Evolutionary conservation across 2,329 filamentous ascomycete genomes (phyloP).

Genomic region (Apiospora arundinis): DNA sequence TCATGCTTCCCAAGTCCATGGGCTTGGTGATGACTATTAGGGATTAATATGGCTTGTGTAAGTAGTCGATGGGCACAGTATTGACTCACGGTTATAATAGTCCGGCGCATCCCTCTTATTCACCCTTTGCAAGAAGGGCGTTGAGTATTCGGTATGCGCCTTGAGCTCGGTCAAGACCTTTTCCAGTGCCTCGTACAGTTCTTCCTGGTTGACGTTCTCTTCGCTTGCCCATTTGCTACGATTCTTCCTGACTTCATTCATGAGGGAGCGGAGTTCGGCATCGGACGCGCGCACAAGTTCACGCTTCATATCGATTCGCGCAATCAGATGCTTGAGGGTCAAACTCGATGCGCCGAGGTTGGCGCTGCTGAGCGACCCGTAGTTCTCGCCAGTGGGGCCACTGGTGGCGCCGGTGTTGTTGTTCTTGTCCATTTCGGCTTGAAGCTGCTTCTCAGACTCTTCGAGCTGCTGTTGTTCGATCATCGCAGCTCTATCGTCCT

Average conservation of each 20-base stretch:
- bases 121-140: constrained; percentile 91
- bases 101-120: constrained; percentile 97
- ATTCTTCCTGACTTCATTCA: constrained; percentile 98
- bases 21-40: constrained; percentile 87
- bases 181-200: constrained; percentile 94
- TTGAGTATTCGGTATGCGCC: constrained; percentile 95
- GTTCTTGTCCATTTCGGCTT: constrained; percentile 87
- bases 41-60: constrained; percentile 34
- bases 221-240: constrained; percentile 99
- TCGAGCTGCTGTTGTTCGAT: constrained; percentile 96
- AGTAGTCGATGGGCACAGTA: constrained; percentile 18
- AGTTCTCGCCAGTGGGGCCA: constrained; percentile 65
- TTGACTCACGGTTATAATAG: constrained; percentile 67
- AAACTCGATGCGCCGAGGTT: constrained; percentile 96
- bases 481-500: constrained; percentile 96
- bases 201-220: constrained; percentile 96
- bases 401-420: constrained; percentile 57
- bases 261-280: constrained; percentile 86
- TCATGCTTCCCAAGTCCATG: constrained; percentile 98
- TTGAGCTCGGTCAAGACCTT: constrained; percentile 98
- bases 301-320: constrained; percentile 91
- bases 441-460: constrained; percentile 93
- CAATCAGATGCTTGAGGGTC: constrained; percentile 95
- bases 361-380: constrained; percentile 89
- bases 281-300: constrained; percentile 90